phyloP scores from a whole-genome alignment of 768 basidiomycete genomes.

The Lentinula sp. region DNA sequence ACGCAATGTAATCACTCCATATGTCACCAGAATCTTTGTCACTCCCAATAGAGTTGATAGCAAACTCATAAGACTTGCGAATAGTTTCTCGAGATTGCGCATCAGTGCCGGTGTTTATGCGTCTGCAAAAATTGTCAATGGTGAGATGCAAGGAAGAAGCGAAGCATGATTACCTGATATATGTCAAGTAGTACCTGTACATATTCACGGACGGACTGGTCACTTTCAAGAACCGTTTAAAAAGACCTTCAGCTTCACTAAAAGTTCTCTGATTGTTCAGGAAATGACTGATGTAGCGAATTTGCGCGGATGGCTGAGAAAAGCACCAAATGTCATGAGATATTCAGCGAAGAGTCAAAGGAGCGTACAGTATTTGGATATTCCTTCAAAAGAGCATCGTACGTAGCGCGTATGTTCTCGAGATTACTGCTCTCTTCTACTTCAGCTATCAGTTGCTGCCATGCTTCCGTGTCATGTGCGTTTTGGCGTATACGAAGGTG shows the following conservation, averaged over 20 bases:
- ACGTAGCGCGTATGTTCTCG: constrained; percentile 73
- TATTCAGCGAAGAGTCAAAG: not conserved
- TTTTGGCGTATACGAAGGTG: constrained; percentile 54
- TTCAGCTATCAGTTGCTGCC: constrained; percentile 72
- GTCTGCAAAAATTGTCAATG: constrained; percentile 33
- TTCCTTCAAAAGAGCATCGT: constrained; percentile 73
- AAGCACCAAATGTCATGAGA: not conserved
- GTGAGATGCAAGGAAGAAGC: constrained; percentile 8
- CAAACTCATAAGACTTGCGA: constrained; percentile 89
- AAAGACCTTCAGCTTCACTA: constrained; percentile 79
- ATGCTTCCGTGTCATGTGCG: constrained; percentile 69
- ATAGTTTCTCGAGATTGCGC: constrained; percentile 70
- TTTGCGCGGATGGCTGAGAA: constrained; percentile 71
- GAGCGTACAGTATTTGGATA: constrained; percentile 87
- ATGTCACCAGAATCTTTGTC: constrained; percentile 91
- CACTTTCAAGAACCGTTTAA: constrained; percentile 72
- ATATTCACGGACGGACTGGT: constrained; percentile 84
- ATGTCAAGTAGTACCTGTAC: constrained; percentile 91
- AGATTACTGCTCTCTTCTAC: constrained; percentile 76
- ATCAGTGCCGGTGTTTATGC: constrained; percentile 51
- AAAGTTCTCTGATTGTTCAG: constrained; percentile 58
- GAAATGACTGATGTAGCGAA: constrained; percentile 78
- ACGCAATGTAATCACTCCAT: constrained; percentile 92
- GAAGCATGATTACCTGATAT: constrained; percentile 59
- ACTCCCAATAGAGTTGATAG: constrained; percentile 80